These are phyloP conservation scores for Fusarium sp. DNA, from an alignment of 2,329 filamentous ascomycete species.

Conservation along the genomic window DNA sequence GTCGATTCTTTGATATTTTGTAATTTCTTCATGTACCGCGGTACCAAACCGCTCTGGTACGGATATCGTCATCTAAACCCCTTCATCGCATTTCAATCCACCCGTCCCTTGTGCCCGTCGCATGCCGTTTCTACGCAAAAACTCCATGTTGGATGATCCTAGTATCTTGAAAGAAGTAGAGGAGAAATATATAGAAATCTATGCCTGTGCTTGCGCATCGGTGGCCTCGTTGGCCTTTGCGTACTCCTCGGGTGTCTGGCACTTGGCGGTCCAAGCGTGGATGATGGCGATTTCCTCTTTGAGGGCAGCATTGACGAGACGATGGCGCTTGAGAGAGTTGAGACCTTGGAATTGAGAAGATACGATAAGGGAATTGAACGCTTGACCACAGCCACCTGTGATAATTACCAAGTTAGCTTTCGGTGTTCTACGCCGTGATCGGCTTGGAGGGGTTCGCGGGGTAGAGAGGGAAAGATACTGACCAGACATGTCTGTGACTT, in stretches of 20 bases:
- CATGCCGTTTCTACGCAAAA: conserved; percentile 16
- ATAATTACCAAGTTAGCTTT: conserved; percentile 17
- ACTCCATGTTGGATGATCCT: neutral
- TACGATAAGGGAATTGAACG: conserved; percentile 69
- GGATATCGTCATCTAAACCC: conserved; percentile 23
- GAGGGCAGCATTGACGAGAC: conserved; percentile 84
- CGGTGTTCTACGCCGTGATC: conserved; percentile 8
- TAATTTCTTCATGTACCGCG: conserved; percentile 31
- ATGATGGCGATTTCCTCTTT: conserved; percentile 91
- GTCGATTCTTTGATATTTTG: conserved; percentile 11
- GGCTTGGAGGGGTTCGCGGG: conserved; percentile 27
- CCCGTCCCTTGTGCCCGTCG: neutral
- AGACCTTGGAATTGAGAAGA: conserved; percentile 76
- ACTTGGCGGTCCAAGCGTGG: conserved; percentile 95
- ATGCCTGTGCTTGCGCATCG: conserved; percentile 27
- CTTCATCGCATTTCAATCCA: neutral
- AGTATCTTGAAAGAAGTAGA: neutral
- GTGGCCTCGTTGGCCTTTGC: conserved; percentile 56
- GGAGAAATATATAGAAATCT: neutral
- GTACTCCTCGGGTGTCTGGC: conserved; percentile 92
- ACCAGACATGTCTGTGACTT: conserved; percentile 95
- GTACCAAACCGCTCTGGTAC: conserved; percentile 15
- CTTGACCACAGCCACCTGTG: conserved; percentile 69
- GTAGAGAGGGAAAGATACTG: conserved; percentile 47
- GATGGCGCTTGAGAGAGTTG: conserved; percentile 83